Conservation (phyloP, 257 asterid species). For the Ophiorrhiza pumila region DNA sequence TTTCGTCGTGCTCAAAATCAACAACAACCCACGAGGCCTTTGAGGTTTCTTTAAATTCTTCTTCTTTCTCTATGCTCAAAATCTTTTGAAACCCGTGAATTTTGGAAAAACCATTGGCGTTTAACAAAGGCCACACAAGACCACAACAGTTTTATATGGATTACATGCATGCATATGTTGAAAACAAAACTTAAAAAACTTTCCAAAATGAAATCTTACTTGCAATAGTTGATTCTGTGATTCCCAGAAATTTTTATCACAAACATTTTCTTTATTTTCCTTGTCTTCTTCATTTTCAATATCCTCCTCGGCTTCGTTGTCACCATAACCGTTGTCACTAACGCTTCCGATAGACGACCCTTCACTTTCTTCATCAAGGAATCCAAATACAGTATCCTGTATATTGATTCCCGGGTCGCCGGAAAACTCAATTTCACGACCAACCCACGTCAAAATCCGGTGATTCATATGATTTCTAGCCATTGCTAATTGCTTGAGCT, state of each 20-base stretch:
- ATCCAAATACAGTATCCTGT: constrained; percentile 73
- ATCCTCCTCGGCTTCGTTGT: constrained; percentile 21
- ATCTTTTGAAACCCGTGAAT: not conserved
- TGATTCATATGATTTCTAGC: constrained; percentile 39
- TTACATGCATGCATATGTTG: too few relatives aligned
- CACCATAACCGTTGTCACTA: constrained; percentile 9
- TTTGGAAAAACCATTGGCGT: too few relatives aligned
- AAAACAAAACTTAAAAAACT: too few relatives aligned
- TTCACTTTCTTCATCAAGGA: constrained; percentile 53
- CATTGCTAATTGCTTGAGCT: constrained; percentile 24
- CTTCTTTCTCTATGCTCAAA: not conserved
- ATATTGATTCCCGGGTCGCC: constrained; percentile 47
- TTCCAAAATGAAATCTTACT: constrained; percentile 32
- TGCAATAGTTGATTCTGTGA: constrained; percentile 59
- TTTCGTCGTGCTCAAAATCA: too few relatives aligned
- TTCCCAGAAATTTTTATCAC: constrained; percentile 57
- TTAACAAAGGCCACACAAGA: not conserved
- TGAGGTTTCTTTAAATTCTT: too few relatives aligned
- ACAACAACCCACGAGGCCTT: too few relatives aligned
- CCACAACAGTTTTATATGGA: not conserved
- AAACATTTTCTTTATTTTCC: constrained; percentile 26
- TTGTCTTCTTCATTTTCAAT: constrained; percentile 36
- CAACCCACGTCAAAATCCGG: constrained; percentile 59
- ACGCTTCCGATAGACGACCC: constrained; percentile 40
- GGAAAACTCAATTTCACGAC: constrained; percentile 42